Evolutionary conservation across 1,284 basidiomycete species (phyloP).

Genomic region (Retiboletus flavoniger): DNA sequence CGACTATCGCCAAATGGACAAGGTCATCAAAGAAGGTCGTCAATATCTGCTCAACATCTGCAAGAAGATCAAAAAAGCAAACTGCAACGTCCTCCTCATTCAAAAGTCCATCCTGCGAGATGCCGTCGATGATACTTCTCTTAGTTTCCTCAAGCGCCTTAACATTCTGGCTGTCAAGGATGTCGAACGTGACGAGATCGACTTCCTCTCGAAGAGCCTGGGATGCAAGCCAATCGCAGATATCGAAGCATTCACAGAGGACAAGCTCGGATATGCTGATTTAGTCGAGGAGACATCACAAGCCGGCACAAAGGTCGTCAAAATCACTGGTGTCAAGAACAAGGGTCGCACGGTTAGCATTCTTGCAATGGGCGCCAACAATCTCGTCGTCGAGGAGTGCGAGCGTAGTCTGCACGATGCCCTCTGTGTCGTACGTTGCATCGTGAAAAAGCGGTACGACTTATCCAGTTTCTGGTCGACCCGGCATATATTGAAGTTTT

Average conservation of each 20-base stretch:
- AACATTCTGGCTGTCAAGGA: conserved; percentile 98
- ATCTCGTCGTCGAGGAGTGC: conserved; percentile 93
- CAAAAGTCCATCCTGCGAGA: conserved; percentile 99
- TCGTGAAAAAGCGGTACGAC: conserved; percentile 89
- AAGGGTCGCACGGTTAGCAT: conserved; percentile 94
- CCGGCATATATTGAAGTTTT: conserved; percentile 7
- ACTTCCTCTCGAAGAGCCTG: conserved; percentile 93
- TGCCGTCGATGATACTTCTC: conserved; percentile 97
- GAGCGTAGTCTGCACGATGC: conserved; percentile 98
- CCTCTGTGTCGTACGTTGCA: conserved; percentile 94
- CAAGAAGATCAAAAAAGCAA: conserved; percentile 99
- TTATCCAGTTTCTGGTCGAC: neutral
- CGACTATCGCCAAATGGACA: conserved; percentile 99
- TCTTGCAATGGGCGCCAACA: conserved; percentile 93
- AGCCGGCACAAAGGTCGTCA: conserved; percentile 89
- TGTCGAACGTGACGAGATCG: conserved; percentile 98
- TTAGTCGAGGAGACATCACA: conserved; percentile 90
- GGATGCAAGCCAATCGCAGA: conserved; percentile 97
- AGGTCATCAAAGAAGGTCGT: conserved; percentile 98
- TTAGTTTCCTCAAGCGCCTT: conserved; percentile 97
- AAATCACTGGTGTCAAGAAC: conserved; percentile 95
- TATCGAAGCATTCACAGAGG: conserved; percentile 98
- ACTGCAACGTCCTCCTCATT: conserved; percentile 97
- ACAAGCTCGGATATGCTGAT: conserved; percentile 97
- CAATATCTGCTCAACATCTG: conserved; percentile 98